phyloP scores from a whole-genome alignment of 2,329 filamentous ascomycete species.

The Stenocarpella maydis region DNA sequence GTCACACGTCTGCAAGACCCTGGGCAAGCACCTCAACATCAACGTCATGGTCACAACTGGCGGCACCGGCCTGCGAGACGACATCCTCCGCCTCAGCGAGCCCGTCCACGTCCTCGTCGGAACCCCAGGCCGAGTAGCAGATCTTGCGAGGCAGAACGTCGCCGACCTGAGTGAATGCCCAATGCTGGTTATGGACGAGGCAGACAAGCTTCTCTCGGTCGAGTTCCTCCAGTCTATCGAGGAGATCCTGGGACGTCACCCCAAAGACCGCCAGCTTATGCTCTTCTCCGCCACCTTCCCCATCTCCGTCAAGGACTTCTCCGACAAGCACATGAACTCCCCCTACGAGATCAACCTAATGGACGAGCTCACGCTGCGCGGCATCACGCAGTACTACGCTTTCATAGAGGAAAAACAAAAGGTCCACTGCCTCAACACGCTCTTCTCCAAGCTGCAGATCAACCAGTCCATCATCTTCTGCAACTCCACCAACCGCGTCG shows the following conservation, averaged over 20 bases:
- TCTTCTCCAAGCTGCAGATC: conserved; percentile 99
- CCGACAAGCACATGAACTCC: conserved; percentile 95
- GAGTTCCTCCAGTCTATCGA: conserved; percentile 99
- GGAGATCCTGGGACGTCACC: conserved; percentile 92
- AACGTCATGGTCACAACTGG: conserved; percentile 99
- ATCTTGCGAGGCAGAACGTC: conserved; percentile 94
- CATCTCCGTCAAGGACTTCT: conserved; percentile 96
- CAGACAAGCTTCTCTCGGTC: conserved; percentile 94
- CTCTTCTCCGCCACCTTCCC: conserved; percentile 99
- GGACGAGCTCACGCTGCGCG: conserved; percentile 97
- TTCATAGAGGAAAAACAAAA: conserved; percentile 99
- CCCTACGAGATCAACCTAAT: conserved; percentile 99
- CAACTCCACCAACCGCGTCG: conserved; percentile 98
- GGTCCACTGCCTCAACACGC: conserved; percentile 97
- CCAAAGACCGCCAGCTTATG: conserved; percentile 98
- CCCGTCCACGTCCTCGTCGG: conserved; percentile 97
- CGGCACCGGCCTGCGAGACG: conserved; percentile 92
- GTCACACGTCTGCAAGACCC: conserved; percentile 97
- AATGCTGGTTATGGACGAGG: conserved; percentile 99
- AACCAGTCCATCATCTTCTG: conserved; percentile 99
- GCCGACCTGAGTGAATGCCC: conserved; percentile 95
- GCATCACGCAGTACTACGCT: conserved; percentile 99
- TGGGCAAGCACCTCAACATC: conserved; percentile 95
- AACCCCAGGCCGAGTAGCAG: conserved; percentile 94
- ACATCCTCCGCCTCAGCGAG: conserved; percentile 94